Conservation (phyloP, 2,329 filamentous ascomycete species). For the Cordyceps pruinosa region DNA sequence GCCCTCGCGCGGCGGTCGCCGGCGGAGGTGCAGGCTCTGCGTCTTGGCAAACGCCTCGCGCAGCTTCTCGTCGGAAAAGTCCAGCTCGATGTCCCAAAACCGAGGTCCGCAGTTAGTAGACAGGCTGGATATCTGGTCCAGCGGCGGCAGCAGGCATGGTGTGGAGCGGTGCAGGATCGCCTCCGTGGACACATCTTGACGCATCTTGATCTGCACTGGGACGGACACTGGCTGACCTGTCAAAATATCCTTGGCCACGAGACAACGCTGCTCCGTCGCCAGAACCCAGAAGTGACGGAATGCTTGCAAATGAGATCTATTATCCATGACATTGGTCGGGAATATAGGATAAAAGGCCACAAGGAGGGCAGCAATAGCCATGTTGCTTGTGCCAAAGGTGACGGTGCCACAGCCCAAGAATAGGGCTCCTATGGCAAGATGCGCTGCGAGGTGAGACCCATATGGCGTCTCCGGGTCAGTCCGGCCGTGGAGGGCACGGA, state of each 20-base stretch:
- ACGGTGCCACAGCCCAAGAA: conserved; percentile 91
- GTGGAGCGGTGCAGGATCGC: conserved; percentile 38
- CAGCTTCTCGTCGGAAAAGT: conserved; percentile 62
- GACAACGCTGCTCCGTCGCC: conserved; percentile 80
- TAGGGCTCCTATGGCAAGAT: conserved; percentile 83
- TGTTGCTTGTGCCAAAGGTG: conserved; percentile 82
- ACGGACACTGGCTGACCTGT: conserved; percentile 73
- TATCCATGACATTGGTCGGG: conserved; percentile 83
- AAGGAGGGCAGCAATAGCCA: conserved; percentile 78
- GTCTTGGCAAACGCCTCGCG: conserved; percentile 54
- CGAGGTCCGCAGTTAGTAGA: conserved; percentile 53
- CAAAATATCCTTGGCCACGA: conserved; percentile 80
- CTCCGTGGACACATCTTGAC: conserved; percentile 31
- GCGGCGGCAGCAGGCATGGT: conserved; percentile 56
- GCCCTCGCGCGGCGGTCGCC: conserved; percentile 60
- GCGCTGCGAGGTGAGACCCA: conserved; percentile 86
- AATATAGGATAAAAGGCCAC: conserved; percentile 93
- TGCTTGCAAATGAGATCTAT: conserved; percentile 88
- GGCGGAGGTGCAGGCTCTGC: conserved; percentile 68
- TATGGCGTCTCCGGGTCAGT: conserved; percentile 80
- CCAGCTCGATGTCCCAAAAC: conserved; percentile 77
- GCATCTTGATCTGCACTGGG: conserved; percentile 60
- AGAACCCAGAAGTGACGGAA: conserved; percentile 97
- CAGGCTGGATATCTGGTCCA: conserved; percentile 55
- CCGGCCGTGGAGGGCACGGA: conserved; percentile 82